Percentiles rank a stretch among this genome's conserved stretches.
Conservation (phyloP, 106 monocot genomes). For the Cymbidium sinense region DNA sequence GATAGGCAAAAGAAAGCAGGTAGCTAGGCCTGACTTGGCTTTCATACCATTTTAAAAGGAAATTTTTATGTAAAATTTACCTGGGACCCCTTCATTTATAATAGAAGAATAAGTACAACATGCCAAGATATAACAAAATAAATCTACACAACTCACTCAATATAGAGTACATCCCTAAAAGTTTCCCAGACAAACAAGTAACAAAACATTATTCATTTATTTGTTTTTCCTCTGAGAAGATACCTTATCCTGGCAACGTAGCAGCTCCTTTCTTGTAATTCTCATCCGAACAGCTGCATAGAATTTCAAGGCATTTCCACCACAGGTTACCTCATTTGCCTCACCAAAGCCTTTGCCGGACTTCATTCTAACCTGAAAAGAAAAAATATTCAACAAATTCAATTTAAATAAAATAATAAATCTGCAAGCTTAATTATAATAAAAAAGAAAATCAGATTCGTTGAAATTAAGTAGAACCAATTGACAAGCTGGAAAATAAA, state of each 20-base stretch:
- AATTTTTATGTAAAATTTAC: too few species aligned
- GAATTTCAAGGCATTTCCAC: slow-evolving; percentile 81
- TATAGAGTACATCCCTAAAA: too few species aligned
- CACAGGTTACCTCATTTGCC: slow-evolving; percentile 64
- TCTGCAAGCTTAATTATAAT: neutral
- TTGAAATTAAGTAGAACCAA: neutral
- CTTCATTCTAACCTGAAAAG: slow-evolving; percentile 52
- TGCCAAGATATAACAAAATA: too few species aligned
- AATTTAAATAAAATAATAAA: neutral
- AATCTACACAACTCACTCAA: too few species aligned
- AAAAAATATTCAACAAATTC: neutral
- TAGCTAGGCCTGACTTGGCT: too few species aligned
- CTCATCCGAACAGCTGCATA: slow-evolving; percentile 77
- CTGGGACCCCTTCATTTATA: too few species aligned
- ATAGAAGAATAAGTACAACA: too few species aligned
- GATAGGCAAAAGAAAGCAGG: too few species aligned
- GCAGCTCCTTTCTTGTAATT: slow-evolving; percentile 44
- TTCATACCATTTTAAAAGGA: too few species aligned
- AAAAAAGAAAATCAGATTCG: neutral
- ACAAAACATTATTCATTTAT: neutral
- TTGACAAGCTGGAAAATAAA: neutral
- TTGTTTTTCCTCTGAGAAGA: neutral
- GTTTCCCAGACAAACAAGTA: neutral
- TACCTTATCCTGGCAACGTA: slow-evolving; percentile 61
- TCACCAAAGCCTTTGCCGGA: slow-evolving; percentile 13